phyloP scores from a whole-genome alignment of 2,329 filamentous ascomycete genomes.

The Alternaria conjuncta region DNA sequence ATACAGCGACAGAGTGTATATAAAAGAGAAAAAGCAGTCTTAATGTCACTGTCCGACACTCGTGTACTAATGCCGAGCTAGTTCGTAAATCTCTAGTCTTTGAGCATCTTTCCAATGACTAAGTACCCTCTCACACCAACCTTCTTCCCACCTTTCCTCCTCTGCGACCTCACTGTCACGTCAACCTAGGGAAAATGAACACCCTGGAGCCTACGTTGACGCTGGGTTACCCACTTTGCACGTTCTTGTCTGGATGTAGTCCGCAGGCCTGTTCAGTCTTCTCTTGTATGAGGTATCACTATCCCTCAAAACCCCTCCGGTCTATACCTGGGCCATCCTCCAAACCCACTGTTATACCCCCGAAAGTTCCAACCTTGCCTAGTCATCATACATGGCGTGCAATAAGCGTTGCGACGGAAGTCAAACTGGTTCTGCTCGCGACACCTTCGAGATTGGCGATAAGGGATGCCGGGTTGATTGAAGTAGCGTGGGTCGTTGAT shows the following conservation, averaged over 20 bases:
- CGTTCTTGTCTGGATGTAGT: neutral
- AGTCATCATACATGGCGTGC: conserved; percentile 2
- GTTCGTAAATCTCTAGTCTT: neutral
- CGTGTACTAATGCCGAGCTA: neutral
- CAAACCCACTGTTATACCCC: neutral
- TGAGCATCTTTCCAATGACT: neutral
- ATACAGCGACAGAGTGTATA: neutral
- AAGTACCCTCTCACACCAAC: neutral
- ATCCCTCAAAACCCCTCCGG: neutral
- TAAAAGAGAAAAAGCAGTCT: neutral
- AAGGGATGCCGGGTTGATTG: conserved; percentile 5
- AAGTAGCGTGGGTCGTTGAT: conserved; percentile 13
- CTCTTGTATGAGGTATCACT: neutral
- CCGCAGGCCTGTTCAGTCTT: neutral
- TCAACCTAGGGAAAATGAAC: neutral
- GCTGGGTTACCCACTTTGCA: neutral
- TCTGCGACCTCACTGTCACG: neutral
- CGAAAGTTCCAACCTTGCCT: conserved; percentile 10
- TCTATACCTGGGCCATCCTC: neutral
- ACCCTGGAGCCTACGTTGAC: neutral
- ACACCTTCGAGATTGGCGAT: conserved; percentile 1
- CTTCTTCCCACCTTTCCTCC: neutral
- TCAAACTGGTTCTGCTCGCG: neutral
- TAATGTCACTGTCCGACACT: neutral
- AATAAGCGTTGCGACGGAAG: neutral